Base-by-base conservation (phyloP, 1,139 yeast genomes). In the Kazachstania sp. region DNA sequence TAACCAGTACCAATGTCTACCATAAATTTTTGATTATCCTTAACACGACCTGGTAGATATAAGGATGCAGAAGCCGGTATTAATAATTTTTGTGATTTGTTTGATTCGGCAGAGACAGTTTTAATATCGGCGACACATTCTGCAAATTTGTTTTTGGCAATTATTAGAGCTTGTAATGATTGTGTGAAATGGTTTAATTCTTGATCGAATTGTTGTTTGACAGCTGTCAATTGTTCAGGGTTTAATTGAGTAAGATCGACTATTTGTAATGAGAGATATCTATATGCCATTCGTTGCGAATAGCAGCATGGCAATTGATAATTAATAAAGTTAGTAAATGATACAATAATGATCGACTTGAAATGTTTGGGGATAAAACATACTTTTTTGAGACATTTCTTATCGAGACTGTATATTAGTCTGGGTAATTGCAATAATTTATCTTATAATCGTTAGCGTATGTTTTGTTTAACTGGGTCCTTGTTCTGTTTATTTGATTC, bases 1-100 rank as follows among this genome's bases (percentile, higher is more conserved):
- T 92, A 92, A 2, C 97, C 97, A 0, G 98, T 92, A 32, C 99
- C 99, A 39, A 92, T 83, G 63, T 92, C 99, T 16, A 94, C 96
- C 67, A 92, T 73, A 58, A 83, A 92, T 49, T 75, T 79, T 52
- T 82, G 77, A 41, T 76, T 76, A 52, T 82, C 77, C 43, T 74
- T 73, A 48, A 78, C 74, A 51, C 72, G 76, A 2, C 98, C 99
- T 1, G 96, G 95, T 28, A 92, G 84, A 58, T 94, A 92, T 41
- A 92, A 71, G 0, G 96, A 86, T 39, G 90, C 76, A 1, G 97
- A 87, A 54, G 94, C 72, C 6, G 99, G 98, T 1, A 94, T 87
- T 54, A 92, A 71, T 34, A 92, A 66, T 31, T 78, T 77, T 47
- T 74, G 71, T 2, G 71, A 68, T 16, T 70, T 68, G 34, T 70